Conservation (phyloP, 2,329 filamentous ascomycete genomes). For the Lizonia empirigonia region DNA sequence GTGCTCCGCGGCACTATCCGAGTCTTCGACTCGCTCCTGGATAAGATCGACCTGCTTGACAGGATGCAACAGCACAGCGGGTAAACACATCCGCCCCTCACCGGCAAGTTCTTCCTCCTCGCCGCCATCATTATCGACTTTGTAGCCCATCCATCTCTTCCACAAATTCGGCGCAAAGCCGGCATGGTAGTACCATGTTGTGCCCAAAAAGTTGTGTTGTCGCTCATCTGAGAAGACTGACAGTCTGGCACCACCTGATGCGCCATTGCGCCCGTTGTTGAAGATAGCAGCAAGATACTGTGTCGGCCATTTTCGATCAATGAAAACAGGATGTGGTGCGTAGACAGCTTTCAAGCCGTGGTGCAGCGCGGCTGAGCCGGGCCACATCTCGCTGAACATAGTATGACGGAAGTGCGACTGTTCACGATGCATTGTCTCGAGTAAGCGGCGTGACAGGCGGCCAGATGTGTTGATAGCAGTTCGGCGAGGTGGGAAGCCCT, state of each 20-base stretch:
- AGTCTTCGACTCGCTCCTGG: slow-evolving; percentile 46
- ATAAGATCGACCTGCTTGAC: slow-evolving; percentile 58
- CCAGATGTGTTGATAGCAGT: slow-evolving; percentile 74
- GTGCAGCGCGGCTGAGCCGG: slow-evolving; percentile 71
- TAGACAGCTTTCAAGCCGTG: slow-evolving; percentile 80
- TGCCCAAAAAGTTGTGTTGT: slow-evolving; percentile 60
- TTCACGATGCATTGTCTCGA: slow-evolving; percentile 76
- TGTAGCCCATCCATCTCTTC: slow-evolving; percentile 62
- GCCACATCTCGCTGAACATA: slow-evolving; percentile 84
- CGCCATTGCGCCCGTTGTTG: slow-evolving; percentile 61
- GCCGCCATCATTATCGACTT: slow-evolving; percentile 58
- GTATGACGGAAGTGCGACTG: slow-evolving; percentile 69
- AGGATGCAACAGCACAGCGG: slow-evolving; percentile 56
- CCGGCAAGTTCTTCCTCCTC: slow-evolving; percentile 51
- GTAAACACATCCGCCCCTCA: slow-evolving; percentile 58
- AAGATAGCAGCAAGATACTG: slow-evolving; percentile 61
- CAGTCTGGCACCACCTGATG: slow-evolving; percentile 55
- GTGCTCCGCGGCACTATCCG: not conserved
- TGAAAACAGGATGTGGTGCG: slow-evolving; percentile 62
- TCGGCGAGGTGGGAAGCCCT: slow-evolving; percentile 67
- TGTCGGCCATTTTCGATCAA: slow-evolving; percentile 62
- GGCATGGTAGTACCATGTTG: slow-evolving; percentile 61
- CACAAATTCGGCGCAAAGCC: slow-evolving; percentile 60
- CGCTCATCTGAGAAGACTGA: slow-evolving; percentile 57
- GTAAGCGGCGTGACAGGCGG: slow-evolving; percentile 68